phyloP scores from a whole-genome alignment of 2,329 filamentous ascomycete species.

The Periglandula ipomoeae region DNA sequence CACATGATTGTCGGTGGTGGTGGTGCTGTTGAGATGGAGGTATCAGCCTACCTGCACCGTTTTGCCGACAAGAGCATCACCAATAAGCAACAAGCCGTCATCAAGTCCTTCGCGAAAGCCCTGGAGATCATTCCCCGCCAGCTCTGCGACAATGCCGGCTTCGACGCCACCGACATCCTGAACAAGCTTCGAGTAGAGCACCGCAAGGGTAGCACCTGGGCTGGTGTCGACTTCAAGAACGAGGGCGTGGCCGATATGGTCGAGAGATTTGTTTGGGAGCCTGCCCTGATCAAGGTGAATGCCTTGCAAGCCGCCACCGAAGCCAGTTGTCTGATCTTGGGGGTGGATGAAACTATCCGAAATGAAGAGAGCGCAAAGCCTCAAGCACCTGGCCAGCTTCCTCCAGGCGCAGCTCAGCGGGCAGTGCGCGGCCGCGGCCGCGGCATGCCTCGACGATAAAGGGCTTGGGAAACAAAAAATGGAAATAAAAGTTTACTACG shows the following conservation, averaged over 20 bases:
- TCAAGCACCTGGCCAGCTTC: conserved; percentile 70
- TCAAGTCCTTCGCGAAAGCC: conserved; percentile 96
- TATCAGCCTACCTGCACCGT: conserved; percentile 85
- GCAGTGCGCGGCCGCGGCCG: conserved; percentile 75
- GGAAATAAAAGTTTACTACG: too few relatives aligned
- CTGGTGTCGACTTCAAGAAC: conserved; percentile 87
- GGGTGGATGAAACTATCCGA: conserved; percentile 96
- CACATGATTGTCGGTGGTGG: conserved; percentile 90
- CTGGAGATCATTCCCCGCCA: conserved; percentile 94
- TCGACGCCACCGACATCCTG: conserved; percentile 95
- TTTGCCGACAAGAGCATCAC: conserved; percentile 89
- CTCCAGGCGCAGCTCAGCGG: conserved; percentile 78
- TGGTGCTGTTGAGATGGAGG: conserved; percentile 92
- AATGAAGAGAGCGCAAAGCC: conserved; percentile 89
- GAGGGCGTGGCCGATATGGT: conserved; percentile 94
- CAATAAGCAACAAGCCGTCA: conserved; percentile 93
- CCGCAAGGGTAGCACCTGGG: conserved; percentile 86
- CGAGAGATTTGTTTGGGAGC: conserved; percentile 95
- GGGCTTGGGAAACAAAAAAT: not conserved
- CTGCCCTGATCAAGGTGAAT: conserved; percentile 91
- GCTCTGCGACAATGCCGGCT: conserved; percentile 96
- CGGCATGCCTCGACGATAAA: conserved; percentile 77
- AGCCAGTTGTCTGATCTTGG: conserved; percentile 87
- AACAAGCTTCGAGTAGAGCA: conserved; percentile 96
- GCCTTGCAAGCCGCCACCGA: conserved; percentile 94